These are phyloP conservation scores for Aspergillus intermedius DNA, from an alignment of 2,329 filamentous ascomycete species.

Conservation along the genomic window DNA sequence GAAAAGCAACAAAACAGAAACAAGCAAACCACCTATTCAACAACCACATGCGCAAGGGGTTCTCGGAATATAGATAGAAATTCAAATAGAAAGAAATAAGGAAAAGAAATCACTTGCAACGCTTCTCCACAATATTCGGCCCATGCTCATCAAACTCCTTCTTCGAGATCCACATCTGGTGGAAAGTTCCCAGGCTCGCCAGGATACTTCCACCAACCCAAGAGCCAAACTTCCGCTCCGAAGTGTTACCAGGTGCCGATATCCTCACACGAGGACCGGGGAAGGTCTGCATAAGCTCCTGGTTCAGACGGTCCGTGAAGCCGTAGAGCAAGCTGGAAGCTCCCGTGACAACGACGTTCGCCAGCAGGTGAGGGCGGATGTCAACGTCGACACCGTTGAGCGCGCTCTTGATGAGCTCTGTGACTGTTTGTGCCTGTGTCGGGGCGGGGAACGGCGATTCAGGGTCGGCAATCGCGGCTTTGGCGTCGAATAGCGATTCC, in stretches of 20 bases:
- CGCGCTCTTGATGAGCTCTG: constrained; percentile 70
- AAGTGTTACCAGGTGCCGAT: constrained; percentile 75
- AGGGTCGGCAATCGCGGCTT: constrained; percentile 56
- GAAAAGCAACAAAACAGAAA: neutral
- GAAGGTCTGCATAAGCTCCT: constrained; percentile 73
- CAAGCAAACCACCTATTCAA: neutral
- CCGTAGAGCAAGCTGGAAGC: constrained; percentile 81
- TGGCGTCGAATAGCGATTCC: constrained; percentile 87
- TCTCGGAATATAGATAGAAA: neutral
- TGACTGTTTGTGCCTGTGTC: constrained; percentile 71
- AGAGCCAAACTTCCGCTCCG: constrained; percentile 82
- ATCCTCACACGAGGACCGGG: constrained; percentile 83
- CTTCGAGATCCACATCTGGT: constrained; percentile 98
- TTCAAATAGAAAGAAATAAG: neutral
- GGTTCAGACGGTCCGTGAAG: constrained; percentile 83
- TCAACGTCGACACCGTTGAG: constrained; percentile 82
- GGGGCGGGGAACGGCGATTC: constrained; percentile 44
- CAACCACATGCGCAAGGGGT: neutral
- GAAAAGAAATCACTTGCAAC: constrained; percentile 64
- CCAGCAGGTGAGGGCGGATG: constrained; percentile 71
- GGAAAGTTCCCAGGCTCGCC: constrained; percentile 91
- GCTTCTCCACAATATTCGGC: constrained; percentile 82
- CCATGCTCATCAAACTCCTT: constrained; percentile 99
- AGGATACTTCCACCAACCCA: constrained; percentile 98
- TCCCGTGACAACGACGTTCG: constrained; percentile 89